phyloP scores from a whole-genome alignment of 495 filamentous ascomycete genomes.

The Penicillium turbatum region DNA sequence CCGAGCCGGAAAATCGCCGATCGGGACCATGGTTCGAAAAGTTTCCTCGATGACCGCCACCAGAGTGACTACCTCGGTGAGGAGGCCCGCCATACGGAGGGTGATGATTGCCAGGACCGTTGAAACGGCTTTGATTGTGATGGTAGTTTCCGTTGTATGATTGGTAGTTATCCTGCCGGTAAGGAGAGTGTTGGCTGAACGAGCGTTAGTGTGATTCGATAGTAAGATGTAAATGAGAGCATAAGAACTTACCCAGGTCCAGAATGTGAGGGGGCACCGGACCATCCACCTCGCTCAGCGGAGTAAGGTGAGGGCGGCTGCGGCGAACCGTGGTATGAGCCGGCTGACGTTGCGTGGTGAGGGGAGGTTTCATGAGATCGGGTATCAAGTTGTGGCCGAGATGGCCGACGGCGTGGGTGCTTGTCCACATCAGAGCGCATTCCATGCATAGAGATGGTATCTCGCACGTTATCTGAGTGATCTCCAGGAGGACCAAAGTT shows the following conservation, averaged over 20 bases:
- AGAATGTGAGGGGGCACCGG: conserved; percentile 51
- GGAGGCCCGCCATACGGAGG: conserved; percentile 44
- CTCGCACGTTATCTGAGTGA: conserved; percentile 22
- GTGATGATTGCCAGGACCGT: conserved; percentile 48
- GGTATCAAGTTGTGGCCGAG: conserved; percentile 38
- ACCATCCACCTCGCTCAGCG: conserved; percentile 52
- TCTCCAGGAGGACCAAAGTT: conserved; percentile 20
- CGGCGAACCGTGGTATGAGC: conserved; percentile 64
- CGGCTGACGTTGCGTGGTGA: conserved; percentile 53
- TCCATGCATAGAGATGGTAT: conserved; percentile 36
- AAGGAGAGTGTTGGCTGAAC: conserved; percentile 46
- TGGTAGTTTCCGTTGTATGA: conserved; percentile 48
- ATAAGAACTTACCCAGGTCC: conserved; percentile 53
- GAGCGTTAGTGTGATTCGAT: conserved; percentile 20
- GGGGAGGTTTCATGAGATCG: conserved; percentile 55
- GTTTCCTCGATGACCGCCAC: conserved; percentile 45
- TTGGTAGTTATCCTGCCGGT: conserved; percentile 47
- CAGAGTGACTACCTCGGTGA: conserved; percentile 53
- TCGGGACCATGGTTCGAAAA: conserved; percentile 49
- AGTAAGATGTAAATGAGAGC: conserved; percentile 1
- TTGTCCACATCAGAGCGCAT: conserved; percentile 32
- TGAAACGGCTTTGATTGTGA: conserved; percentile 50
- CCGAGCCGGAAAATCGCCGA: conserved; percentile 36
- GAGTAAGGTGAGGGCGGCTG: conserved; percentile 62
- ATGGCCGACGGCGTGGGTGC: conserved; percentile 26